A percentile compares a stretch with the other conserved stretches of the same genome.
Conservation (phyloP, 2,329 filamentous ascomycete genomes). For the Hysterium pulicare region DNA sequence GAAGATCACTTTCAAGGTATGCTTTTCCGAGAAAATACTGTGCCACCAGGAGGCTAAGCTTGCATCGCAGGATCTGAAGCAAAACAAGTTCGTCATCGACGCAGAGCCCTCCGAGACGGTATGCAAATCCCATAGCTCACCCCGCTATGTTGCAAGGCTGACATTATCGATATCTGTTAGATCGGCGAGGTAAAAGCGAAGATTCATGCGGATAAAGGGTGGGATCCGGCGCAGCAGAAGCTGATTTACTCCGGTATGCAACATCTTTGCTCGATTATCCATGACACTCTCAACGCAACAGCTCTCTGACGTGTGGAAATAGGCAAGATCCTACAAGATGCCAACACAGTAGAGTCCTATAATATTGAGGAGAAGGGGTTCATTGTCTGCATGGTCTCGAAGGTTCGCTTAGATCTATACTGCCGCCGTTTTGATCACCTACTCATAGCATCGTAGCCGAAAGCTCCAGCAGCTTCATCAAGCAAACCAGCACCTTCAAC, state of each 20-base stretch:
- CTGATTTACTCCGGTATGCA: constrained; percentile 92
- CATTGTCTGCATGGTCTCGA: constrained; percentile 96
- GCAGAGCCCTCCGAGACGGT: constrained; percentile 90
- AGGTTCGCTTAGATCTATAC: constrained; percentile 64
- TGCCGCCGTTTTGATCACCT: constrained; percentile 5
- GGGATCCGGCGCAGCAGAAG: constrained; percentile 87
- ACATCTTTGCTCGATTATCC: constrained; percentile 12
- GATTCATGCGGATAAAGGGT: constrained; percentile 88
- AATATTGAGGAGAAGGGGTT: constrained; percentile 99
- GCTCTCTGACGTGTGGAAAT: constrained; percentile 19
- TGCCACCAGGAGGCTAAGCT: constrained; percentile 19
- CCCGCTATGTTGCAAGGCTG: constrained; percentile 11
- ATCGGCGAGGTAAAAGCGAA: constrained; percentile 89
- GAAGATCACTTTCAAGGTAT: constrained; percentile 71
- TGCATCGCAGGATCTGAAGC: constrained; percentile 79
- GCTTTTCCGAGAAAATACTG: constrained; percentile 14
- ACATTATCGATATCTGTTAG: constrained; percentile 45
- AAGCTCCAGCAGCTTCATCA: constrained; percentile 55
- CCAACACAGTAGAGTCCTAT: constrained; percentile 92
- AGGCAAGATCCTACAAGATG: constrained; percentile 99
- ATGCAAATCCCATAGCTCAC: constrained; percentile 33
- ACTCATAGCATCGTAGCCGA: constrained; percentile 57
- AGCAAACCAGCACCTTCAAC: constrained; percentile 56
- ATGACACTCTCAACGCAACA: background rate
- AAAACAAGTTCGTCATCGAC: constrained; percentile 96